phyloP scores from a whole-genome alignment of 2,329 filamentous ascomycete genomes.

The Ophiostoma piceae region DNA sequence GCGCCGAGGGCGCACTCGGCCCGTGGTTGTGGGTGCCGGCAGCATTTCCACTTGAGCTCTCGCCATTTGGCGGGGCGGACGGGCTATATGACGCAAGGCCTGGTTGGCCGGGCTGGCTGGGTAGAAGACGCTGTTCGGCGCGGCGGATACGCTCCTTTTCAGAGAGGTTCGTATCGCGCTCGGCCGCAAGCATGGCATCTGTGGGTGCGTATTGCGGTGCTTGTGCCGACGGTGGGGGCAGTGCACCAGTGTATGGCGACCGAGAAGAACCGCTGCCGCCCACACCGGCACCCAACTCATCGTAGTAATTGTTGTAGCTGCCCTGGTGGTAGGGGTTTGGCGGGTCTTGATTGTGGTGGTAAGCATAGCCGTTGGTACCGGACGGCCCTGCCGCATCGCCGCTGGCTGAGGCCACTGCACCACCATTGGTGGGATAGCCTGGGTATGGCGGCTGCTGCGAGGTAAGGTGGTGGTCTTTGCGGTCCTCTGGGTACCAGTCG shows the following conservation, averaged over 20 bases:
- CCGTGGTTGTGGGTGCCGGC: slow-evolving; percentile 32
- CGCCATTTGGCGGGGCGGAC: not conserved
- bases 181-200: slow-evolving; percentile 44
- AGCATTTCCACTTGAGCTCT: not conserved
- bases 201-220: slow-evolving; percentile 50
- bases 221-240: slow-evolving; percentile 32
- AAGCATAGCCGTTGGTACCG: not conserved
- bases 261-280: slow-evolving; percentile 22
- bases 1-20: slow-evolving; percentile 45
- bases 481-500: slow-evolving; percentile 25
- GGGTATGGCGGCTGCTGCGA: slow-evolving; percentile 20
- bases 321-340: not conserved
- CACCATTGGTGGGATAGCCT: slow-evolving; percentile 18
- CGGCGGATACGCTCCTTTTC: slow-evolving; percentile 78
- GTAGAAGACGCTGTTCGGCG: slow-evolving; percentile 73
- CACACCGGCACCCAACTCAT: slow-evolving; percentile 22
- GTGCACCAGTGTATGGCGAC: slow-evolving; percentile 25
- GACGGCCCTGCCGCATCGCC: not conserved
- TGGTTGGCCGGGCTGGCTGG: slow-evolving; percentile 62
- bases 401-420: not conserved
- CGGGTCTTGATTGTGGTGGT: not conserved
- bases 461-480: slow-evolving; percentile 28
- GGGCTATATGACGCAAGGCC: too few species aligned
- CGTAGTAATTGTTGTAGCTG: slow-evolving; percentile 17
- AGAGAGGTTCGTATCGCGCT: slow-evolving; percentile 57